Percentiles rank a stretch among this genome's conserved stretches.
Evolutionary conservation across 1,284 basidiomycete species (phyloP).

Genomic region (Tylopilus sp.): DNA sequence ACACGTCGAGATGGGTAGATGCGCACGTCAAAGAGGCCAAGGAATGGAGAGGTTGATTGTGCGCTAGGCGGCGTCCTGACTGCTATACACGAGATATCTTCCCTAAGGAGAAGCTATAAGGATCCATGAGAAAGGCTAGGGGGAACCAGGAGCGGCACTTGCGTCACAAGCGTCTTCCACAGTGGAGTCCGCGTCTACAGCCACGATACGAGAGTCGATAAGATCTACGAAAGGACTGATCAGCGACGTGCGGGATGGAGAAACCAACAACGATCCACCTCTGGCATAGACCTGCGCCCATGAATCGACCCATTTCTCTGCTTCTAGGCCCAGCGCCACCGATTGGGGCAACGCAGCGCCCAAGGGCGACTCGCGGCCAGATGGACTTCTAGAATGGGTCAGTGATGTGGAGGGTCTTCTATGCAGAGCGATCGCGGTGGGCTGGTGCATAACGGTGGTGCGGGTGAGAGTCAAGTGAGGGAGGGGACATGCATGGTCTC

Average conservation of each 20-base stretch:
- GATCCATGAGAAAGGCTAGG: constrained; percentile 9
- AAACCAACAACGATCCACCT: constrained; percentile 37
- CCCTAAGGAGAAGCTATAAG: constrained; percentile 55
- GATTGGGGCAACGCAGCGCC: constrained; percentile 12
- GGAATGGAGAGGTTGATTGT: constrained; percentile 37
- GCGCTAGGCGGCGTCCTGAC: constrained; percentile 43
- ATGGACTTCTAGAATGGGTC: constrained; percentile 12
- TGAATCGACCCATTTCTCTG: constrained; percentile 53
- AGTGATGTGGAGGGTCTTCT: constrained; percentile 21
- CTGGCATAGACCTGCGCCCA: constrained; percentile 55
- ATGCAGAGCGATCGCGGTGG: constrained; percentile 12
- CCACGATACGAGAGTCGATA: constrained; percentile 60
- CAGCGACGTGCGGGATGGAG: not conserved
- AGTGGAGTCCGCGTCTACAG: constrained; percentile 59
- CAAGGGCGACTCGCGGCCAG: constrained; percentile 21
- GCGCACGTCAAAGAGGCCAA: constrained; percentile 73
- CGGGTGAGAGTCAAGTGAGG: not conserved
- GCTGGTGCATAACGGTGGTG: constrained; percentile 13
- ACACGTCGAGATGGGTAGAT: not conserved
- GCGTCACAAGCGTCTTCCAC: constrained; percentile 82
- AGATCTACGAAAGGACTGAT: constrained; percentile 44
- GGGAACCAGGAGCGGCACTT: constrained; percentile 22
- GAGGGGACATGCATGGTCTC: constrained; percentile 6
- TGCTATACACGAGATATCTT: constrained; percentile 60
- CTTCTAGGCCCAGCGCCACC: constrained; percentile 36